phyloP scores from a whole-genome alignment of 768 basidiomycete species.

The Boletus rubescentipes region DNA sequence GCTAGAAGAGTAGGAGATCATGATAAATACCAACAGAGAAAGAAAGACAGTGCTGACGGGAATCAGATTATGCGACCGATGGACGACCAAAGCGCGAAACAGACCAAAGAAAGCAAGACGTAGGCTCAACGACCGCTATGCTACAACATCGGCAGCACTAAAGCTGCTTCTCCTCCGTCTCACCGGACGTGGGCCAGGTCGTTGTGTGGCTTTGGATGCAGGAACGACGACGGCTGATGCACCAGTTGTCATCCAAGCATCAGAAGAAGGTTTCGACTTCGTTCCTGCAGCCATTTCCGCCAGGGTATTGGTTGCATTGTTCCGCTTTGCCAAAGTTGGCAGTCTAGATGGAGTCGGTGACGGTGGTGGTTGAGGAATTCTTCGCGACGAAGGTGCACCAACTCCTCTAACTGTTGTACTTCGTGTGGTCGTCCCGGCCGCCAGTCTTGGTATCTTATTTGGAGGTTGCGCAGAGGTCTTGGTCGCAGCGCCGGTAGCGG shows the following conservation, averaged over 20 bases:
- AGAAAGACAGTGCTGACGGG: not conserved
- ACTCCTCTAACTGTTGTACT: slow-evolving; percentile 41
- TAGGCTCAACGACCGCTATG: slow-evolving; percentile 39
- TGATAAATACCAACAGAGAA: slow-evolving; percentile 30
- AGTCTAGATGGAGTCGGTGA: slow-evolving; percentile 75
- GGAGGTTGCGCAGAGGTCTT: slow-evolving; percentile 47
- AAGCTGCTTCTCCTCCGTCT: slow-evolving; percentile 83
- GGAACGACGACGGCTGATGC: slow-evolving; percentile 67
- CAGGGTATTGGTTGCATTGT: slow-evolving; percentile 43
- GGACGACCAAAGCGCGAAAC: not conserved
- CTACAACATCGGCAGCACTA: slow-evolving; percentile 82
- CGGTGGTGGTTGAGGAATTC: slow-evolving; percentile 48
- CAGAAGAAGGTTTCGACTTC: slow-evolving; percentile 39
- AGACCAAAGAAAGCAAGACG: slow-evolving; percentile 16
- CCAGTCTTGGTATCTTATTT: slow-evolving; percentile 70
- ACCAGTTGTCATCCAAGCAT: slow-evolving; percentile 80
- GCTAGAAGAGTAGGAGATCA: slow-evolving; percentile 21
- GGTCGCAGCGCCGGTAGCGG: slow-evolving; percentile 36
- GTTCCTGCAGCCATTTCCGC: slow-evolving; percentile 48
- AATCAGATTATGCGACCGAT: slow-evolving; percentile 7
- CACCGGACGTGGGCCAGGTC: slow-evolving; percentile 72
- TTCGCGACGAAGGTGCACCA: slow-evolving; percentile 34
- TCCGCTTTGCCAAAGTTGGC: slow-evolving; percentile 68
- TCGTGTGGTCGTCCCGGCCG: slow-evolving; percentile 50
- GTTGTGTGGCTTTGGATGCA: slow-evolving; percentile 61